Conservation (phyloP, 2,329 filamentous ascomycete genomes). For the Thielaviopsis populi region DNA sequence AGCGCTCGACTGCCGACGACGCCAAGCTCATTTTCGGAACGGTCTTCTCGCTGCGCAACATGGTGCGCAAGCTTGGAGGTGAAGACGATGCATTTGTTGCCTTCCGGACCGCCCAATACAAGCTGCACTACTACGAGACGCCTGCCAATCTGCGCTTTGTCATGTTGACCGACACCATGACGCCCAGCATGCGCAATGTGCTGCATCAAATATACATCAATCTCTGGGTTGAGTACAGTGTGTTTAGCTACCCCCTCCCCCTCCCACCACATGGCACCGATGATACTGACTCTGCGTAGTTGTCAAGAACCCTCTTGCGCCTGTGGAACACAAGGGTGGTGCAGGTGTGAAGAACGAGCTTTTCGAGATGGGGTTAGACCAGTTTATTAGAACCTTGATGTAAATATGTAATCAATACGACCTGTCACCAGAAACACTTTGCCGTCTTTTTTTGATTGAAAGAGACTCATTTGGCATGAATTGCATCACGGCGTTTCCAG, state of each 20-base stretch:
- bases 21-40: constrained; percentile 96
- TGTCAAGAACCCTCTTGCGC: constrained; percentile 54
- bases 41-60: constrained; percentile 89
- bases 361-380: constrained; percentile 58
- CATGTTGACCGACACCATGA: constrained; percentile 82
- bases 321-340: constrained; percentile 53
- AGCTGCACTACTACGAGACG: constrained; percentile 98
- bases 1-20: constrained; percentile 47
- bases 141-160: constrained; percentile 91
- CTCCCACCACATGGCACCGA: not conserved
- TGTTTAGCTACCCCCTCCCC: constrained; percentile 20
- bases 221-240: constrained; percentile 89
- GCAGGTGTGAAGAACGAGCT: constrained; percentile 56
- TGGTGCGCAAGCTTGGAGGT: constrained; percentile 88
- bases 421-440: not conserved
- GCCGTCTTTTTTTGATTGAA: too few relatives aligned
- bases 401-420: constrained; percentile 25
- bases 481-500: too few relatives aligned
- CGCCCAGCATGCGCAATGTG: constrained; percentile 81
- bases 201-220: constrained; percentile 98
- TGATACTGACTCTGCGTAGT: constrained; percentile 30
- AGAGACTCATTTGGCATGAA: too few relatives aligned
- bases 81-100: constrained; percentile 90
- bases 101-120: constrained; percentile 88
- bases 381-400: constrained; percentile 56